Percentiles rank a stretch among this genome's conserved stretches.
phyloP scores from a whole-genome alignment of 441 rosid species.

The Kokia cookei region DNA sequence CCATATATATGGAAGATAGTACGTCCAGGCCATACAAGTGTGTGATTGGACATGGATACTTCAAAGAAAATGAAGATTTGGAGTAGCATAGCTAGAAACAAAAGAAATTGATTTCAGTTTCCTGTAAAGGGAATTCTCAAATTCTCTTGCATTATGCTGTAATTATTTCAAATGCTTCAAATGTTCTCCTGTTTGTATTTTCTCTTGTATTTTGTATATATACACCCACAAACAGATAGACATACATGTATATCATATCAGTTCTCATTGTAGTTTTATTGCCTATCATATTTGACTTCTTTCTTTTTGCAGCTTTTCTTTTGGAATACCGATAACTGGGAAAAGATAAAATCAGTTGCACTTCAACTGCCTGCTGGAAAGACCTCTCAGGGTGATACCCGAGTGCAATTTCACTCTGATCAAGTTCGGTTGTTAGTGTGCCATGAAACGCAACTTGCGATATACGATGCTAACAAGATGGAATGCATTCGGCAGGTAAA shows the following conservation, averaged over 20 bases:
- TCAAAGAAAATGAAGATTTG: background rate
- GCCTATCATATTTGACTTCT: background rate
- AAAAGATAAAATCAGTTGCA: conserved; percentile 34
- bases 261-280: background rate
- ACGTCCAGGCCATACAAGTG: background rate
- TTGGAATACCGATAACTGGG: conserved; percentile 45
- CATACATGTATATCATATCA: background rate
- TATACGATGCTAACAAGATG: conserved; percentile 38
- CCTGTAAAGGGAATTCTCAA: background rate
- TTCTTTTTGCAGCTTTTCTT: conserved; percentile 24
- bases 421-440: conserved; percentile 35
- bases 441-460: conserved; percentile 41
- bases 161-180: background rate
- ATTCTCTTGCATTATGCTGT: background rate
- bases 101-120: background rate
- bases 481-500: conserved; percentile 33
- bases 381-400: conserved; percentile 32
- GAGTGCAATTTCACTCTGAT: conserved; percentile 40
- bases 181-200: background rate
- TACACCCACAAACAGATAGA: too few relatives aligned
- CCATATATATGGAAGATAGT: background rate
- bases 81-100: background rate
- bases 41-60: background rate
- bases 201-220: background rate
- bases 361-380: conserved; percentile 37